Evolutionary conservation across 2,329 filamentous ascomycete genomes (phyloP).

Genomic region (Aspergillus japonicus): DNA sequence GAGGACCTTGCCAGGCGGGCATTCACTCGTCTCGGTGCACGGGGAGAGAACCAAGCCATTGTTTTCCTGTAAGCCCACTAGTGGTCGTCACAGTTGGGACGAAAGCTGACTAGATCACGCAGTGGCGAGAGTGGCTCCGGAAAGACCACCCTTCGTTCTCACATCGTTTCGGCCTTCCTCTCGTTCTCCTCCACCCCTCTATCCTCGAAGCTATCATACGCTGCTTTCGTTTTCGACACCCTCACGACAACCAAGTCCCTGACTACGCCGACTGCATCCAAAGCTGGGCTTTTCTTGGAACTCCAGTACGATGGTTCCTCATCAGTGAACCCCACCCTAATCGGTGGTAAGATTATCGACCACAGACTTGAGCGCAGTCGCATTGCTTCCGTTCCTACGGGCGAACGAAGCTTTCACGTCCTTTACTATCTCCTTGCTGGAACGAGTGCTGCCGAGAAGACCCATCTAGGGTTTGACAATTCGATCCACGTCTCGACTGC

Average conservation of each 20-base stretch:
- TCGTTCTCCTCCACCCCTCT: constrained; percentile 89
- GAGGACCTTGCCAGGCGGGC: constrained; percentile 88
- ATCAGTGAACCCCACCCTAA: constrained; percentile 77
- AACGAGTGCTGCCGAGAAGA: constrained; percentile 84
- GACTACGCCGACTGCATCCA: constrained; percentile 92
- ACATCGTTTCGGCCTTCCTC: constrained; percentile 80
- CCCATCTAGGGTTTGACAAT: constrained; percentile 70
- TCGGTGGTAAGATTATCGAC: constrained; percentile 92
- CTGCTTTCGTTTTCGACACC: constrained; percentile 92
- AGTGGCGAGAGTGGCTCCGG: constrained; percentile 95
- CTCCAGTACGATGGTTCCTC: constrained; percentile 93
- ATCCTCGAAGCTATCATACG: constrained; percentile 88
- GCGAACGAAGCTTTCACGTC: constrained; percentile 93
- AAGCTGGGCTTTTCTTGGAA: constrained; percentile 92
- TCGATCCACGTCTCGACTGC: constrained; percentile 39
- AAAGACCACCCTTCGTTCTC: constrained; percentile 90
- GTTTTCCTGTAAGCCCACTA: constrained; percentile 75
- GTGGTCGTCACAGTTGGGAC: neutral
- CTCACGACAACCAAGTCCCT: constrained; percentile 96
- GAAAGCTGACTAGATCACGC: constrained; percentile 25
- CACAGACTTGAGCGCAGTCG: constrained; percentile 90
- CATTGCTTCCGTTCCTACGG: constrained; percentile 87
- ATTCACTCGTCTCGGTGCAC: constrained; percentile 78
- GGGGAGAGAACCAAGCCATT: constrained; percentile 89
- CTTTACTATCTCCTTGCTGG: constrained; percentile 94